These are phyloP conservation scores for Saccharomycopsis selenospora DNA, from an alignment of 805 yeast species.

Conservation along the genomic window DNA sequence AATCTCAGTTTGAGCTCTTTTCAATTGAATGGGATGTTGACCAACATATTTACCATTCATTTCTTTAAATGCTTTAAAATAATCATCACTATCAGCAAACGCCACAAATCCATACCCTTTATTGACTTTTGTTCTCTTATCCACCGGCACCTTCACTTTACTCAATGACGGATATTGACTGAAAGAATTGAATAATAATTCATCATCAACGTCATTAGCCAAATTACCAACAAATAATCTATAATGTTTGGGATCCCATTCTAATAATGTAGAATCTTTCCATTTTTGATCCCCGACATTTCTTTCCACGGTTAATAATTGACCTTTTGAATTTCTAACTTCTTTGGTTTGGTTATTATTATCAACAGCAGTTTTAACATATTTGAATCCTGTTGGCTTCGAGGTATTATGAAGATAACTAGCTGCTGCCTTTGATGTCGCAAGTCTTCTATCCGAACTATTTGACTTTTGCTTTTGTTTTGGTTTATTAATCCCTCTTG, in stretches of 20 bases:
- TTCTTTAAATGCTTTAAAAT: constrained; percentile 61
- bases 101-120: constrained; percentile 75
- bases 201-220: constrained; percentile 59
- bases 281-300: constrained; percentile 41
- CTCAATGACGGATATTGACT: constrained; percentile 43
- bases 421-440: constrained; percentile 45
- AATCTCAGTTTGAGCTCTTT: constrained; percentile 39
- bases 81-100: constrained; percentile 57
- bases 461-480: constrained; percentile 29
- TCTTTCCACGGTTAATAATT: constrained; percentile 34
- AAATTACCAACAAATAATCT: constrained; percentile 70
- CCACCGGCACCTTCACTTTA: constrained; percentile 55
- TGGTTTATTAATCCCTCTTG: background rate
- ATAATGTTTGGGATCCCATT: constrained; percentile 68
- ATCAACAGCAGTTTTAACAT: constrained; percentile 12
- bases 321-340: constrained; percentile 1
- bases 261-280: constrained; percentile 41
- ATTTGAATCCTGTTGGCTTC: constrained; percentile 19
- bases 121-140: constrained; percentile 36
- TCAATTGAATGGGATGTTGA: constrained; percentile 60
- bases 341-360: background rate
- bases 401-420: constrained; percentile 31
- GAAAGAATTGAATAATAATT: constrained; percentile 48
- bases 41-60: constrained; percentile 76
- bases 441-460: constrained; percentile 48